A percentile compares a stretch with the other conserved stretches of the same genome.
phyloP scores from a whole-genome alignment of 352 stramenopile species.

The Elongisporangium prolatum region DNA sequence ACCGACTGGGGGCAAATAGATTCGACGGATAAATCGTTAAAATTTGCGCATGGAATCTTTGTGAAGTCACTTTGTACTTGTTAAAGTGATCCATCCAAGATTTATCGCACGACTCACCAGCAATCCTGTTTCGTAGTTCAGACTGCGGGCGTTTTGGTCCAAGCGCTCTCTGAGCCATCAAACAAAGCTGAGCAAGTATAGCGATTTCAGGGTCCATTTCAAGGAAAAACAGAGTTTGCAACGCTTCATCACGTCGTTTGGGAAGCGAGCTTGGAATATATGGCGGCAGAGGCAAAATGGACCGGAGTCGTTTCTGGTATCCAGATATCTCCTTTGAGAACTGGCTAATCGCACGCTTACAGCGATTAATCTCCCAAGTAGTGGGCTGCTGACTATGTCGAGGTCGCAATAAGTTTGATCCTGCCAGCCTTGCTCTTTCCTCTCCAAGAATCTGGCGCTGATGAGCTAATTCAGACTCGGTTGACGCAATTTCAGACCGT shows the following conservation, averaged over 20 bases:
- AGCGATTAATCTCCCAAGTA: too few relatives aligned
- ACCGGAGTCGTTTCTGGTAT: too few relatives aligned
- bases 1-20: too few relatives aligned
- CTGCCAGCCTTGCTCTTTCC: too few relatives aligned
- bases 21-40: too few relatives aligned
- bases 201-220: constrained; percentile 28
- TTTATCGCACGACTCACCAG: not conserved
- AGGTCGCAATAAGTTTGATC: too few relatives aligned
- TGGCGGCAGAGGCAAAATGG: constrained; percentile 9
- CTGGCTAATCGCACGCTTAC: too few relatives aligned
- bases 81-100: constrained; percentile 22
- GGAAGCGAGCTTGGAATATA: constrained; percentile 34
- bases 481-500: constrained; percentile 5
- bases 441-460: too few relatives aligned
- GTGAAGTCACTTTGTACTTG: not conserved
- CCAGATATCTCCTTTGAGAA: too few relatives aligned
- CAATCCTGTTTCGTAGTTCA: constrained; percentile 5
- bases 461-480: too few relatives aligned
- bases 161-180: constrained; percentile 29
- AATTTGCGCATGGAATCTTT: too few relatives aligned
- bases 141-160: constrained; percentile 1
- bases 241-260: constrained; percentile 8
- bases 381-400: too few relatives aligned
- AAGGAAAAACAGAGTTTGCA: constrained; percentile 45
- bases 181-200: constrained; percentile 29